phyloP scores from a whole-genome alignment of 1,139 yeast species.

The Kodamaea alishanica region DNA sequence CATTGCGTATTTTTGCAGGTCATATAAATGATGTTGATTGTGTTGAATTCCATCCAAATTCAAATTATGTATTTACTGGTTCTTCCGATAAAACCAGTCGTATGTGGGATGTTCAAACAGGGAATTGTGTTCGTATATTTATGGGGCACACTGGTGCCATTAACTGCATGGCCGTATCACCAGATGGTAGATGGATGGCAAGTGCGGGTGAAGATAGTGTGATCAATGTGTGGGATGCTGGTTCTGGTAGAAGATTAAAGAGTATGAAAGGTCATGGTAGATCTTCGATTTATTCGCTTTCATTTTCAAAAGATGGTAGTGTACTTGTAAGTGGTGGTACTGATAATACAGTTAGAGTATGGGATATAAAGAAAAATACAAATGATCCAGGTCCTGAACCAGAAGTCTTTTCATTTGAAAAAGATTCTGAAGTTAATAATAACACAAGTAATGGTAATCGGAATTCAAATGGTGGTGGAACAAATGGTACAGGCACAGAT shows the following conservation, averaged over 20 bases:
- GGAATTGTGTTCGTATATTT: conserved; percentile 88
- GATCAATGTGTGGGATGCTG: conserved; percentile 91
- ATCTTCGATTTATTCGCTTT: conserved; percentile 77
- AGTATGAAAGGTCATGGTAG: conserved; percentile 89
- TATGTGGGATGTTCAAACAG: conserved; percentile 95
- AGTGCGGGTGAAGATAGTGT: conserved; percentile 92
- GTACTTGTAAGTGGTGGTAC: conserved; percentile 91
- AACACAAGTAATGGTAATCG: conserved; percentile 13
- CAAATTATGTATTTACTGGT: conserved; percentile 90
- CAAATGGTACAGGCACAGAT: conserved; percentile 4
- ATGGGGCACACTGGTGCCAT: conserved; percentile 91
- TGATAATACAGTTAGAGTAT: conserved; percentile 87
- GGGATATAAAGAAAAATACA: conserved; percentile 91
- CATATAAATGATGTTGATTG: conserved; percentile 96
- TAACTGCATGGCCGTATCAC: conserved; percentile 82
- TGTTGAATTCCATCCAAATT: conserved; percentile 94
- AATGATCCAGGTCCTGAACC: conserved; percentile 79
- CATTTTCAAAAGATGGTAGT: conserved; percentile 84
- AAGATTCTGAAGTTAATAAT: conserved; percentile 14
- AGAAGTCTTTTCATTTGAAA: conserved; percentile 52
- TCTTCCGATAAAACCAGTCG: conserved; percentile 93
- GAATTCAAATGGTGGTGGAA: conserved; percentile 10
- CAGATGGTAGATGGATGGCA: conserved; percentile 96
- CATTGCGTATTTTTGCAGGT: conserved; percentile 93
- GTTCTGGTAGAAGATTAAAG: conserved; percentile 82